Percentiles rank a stretch among this genome's conserved stretches.
Conservation (phyloP, 495 filamentous ascomycete species). For the Amniculicola lignicola region DNA sequence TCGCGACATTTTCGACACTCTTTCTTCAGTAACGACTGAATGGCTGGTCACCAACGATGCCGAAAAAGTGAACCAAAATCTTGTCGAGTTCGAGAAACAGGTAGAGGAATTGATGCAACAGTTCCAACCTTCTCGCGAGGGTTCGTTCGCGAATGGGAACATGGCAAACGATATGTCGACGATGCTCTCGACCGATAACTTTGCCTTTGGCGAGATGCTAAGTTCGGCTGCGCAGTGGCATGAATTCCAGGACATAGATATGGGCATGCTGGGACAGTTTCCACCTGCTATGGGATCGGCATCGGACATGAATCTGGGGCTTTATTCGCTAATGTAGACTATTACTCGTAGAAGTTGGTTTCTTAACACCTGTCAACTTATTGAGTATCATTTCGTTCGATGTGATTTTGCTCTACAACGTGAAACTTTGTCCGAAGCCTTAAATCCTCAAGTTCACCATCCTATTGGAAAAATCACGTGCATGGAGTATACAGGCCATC, state of each 20-base stretch:
- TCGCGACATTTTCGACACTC: slow-evolving; percentile 32
- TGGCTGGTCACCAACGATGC: slow-evolving; percentile 32
- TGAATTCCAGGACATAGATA: slow-evolving; percentile 3
- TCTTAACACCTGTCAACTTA: no score
- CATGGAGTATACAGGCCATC: no score
- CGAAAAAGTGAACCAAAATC: neutral
- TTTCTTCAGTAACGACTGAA: slow-evolving; percentile 31
- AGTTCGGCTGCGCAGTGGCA: slow-evolving; percentile 11
- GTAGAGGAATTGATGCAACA: slow-evolving; percentile 5
- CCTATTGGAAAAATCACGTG: no score
- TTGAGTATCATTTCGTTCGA: no score
- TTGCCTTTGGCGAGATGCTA: slow-evolving; percentile 12
- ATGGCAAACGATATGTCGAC: slow-evolving; percentile 1
- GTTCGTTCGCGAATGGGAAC: neutral
- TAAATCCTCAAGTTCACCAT: no score
- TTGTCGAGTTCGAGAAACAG: slow-evolving; percentile 1
- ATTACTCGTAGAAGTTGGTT: no score
- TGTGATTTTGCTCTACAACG: no score
- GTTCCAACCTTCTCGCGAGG: slow-evolving; percentile 5
- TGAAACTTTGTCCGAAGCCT: no score
- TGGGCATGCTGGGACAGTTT: neutral
- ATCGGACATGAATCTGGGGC: no score
- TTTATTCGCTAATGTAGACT: no score
- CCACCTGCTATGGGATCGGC: no score
- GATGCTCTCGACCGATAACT: slow-evolving; percentile 5